These are phyloP conservation scores for Inonotus obliquus DNA, from an alignment of 1,284 basidiomycete species.

Conservation along the genomic window DNA sequence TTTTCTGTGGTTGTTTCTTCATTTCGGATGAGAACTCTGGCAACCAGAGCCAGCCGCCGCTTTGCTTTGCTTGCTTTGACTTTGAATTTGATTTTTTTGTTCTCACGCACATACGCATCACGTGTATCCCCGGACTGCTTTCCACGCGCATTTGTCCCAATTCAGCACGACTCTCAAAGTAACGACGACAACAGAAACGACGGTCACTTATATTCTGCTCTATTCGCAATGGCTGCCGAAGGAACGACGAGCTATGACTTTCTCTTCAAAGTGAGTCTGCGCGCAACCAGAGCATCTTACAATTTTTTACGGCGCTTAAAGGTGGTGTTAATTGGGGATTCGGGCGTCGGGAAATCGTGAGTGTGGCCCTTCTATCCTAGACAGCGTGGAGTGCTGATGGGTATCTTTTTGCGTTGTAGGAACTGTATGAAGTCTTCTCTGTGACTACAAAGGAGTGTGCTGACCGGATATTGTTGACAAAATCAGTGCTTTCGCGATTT, in stretches of 20 bases:
- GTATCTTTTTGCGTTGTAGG: not conserved
- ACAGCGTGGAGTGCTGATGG: constrained; percentile 17
- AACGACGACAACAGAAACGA: not conserved
- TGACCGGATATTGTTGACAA: not conserved
- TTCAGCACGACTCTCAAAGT: not conserved
- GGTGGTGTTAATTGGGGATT: constrained; percentile 98
- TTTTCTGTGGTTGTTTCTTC: too few relatives aligned
- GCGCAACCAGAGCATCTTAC: not conserved
- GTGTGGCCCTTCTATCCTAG: constrained; percentile 32
- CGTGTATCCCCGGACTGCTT: not conserved
- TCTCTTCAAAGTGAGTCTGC: constrained; percentile 17
- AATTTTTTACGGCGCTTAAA: constrained; percentile 29
- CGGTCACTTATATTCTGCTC: not conserved
- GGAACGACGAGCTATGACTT: constrained; percentile 14
- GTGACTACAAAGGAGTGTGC: not conserved
- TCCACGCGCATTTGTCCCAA: not conserved
- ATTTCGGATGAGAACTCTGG: too few relatives aligned
- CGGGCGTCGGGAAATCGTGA: constrained; percentile 97
- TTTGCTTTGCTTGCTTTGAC: too few relatives aligned
- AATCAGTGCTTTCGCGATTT: constrained; percentile 87
- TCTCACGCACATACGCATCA: not conserved
- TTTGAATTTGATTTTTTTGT: too few relatives aligned
- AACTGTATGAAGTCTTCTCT: constrained; percentile 1
- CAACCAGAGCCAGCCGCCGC: too few relatives aligned
- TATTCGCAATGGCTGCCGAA: constrained; percentile 14